Percentiles rank a stretch among this genome's conserved stretches.
These are phyloP conservation scores for Barnettozyma pratensis DNA, from an alignment of 805 yeast genomes.

Conservation along the genomic window DNA sequence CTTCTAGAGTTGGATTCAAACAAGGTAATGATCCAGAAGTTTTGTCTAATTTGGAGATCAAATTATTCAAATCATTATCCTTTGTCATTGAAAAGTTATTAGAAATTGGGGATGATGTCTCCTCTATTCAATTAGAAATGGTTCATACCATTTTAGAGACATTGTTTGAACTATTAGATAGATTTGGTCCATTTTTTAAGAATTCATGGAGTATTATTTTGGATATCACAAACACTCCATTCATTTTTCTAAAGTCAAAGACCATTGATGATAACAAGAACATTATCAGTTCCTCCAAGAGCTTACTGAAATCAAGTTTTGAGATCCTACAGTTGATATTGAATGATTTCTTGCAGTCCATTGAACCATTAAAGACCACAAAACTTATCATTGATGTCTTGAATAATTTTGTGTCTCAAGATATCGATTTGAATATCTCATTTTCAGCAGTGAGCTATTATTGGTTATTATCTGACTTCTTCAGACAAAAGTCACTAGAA, in stretches of 20 bases:
- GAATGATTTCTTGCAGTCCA: conserved; percentile 72
- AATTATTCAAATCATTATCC: conserved; percentile 45
- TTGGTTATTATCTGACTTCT: conserved; percentile 84
- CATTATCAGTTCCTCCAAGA: conserved; percentile 13
- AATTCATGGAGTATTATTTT: conserved; percentile 76
- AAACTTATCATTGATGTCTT: conserved; percentile 66
- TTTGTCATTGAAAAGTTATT: conserved; percentile 39
- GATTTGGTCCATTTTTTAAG: conserved; percentile 58
- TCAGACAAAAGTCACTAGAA: conserved; percentile 28
- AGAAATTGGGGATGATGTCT: conserved; percentile 26
- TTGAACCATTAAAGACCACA: conserved; percentile 59
- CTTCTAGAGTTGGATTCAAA: conserved; percentile 21
- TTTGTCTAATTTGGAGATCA: conserved; percentile 34
- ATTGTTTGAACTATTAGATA: conserved; percentile 68
- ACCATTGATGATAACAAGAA: conserved; percentile 18
- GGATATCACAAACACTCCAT: conserved; percentile 52
- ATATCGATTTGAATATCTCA: conserved; percentile 74
- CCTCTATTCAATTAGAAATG: conserved; percentile 63
- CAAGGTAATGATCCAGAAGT: neutral
- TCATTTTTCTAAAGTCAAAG: conserved; percentile 32
- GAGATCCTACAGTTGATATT: conserved; percentile 78
- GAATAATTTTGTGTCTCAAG: conserved; percentile 66
- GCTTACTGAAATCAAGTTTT: conserved; percentile 62
- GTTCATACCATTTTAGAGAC: conserved; percentile 58
- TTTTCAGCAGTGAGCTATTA: conserved; percentile 88